These are phyloP conservation scores for Crassisporium funariophilum DNA, from an alignment of 768 basidiomycete genomes.

Conservation along the genomic window DNA sequence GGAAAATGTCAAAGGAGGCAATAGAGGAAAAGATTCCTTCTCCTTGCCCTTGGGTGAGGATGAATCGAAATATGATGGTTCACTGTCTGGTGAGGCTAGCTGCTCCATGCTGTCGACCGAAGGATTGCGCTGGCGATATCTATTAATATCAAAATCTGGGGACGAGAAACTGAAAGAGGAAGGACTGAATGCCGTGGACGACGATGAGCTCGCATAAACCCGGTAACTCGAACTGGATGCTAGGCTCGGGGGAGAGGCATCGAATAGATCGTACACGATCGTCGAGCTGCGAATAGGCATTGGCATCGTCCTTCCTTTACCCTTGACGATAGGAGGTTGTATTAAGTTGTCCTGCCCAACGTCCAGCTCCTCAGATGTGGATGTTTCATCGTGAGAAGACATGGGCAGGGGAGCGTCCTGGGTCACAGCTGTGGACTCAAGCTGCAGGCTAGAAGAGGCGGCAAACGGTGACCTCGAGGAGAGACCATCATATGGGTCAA, in stretches of 20 bases:
- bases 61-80: conserved; percentile 14
- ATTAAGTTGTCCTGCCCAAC: conserved; percentile 8
- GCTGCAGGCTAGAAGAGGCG: conserved; percentile 13
- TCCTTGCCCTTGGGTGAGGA: conserved; percentile 55
- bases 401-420: conserved; percentile 20
- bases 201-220: conserved; percentile 23
- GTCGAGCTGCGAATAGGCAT: conserved; percentile 46
- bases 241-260: conserved; percentile 27
- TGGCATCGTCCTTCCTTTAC: conserved; percentile 57
- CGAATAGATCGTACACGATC: conserved; percentile 43
- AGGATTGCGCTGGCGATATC: conserved; percentile 14
- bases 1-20: conserved; percentile 68
- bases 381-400: conserved; percentile 31
- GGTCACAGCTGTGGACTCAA: conserved; percentile 8
- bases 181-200: conserved; percentile 29
- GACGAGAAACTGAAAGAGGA: conserved; percentile 25
- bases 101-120: conserved; percentile 25
- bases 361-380: conserved; percentile 31
- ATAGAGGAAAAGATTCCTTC: conserved; percentile 61
- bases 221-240: conserved; percentile 23
- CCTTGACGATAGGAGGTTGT: conserved; percentile 41
- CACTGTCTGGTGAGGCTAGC: conserved; percentile 17
- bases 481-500: conserved; percentile 46
- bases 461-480: conserved; percentile 10
- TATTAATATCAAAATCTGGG: conserved; percentile 20